These are phyloP conservation scores for Petunia hybrid DNA, from an alignment of 305 asterid species.

Conservation along the genomic window DNA sequence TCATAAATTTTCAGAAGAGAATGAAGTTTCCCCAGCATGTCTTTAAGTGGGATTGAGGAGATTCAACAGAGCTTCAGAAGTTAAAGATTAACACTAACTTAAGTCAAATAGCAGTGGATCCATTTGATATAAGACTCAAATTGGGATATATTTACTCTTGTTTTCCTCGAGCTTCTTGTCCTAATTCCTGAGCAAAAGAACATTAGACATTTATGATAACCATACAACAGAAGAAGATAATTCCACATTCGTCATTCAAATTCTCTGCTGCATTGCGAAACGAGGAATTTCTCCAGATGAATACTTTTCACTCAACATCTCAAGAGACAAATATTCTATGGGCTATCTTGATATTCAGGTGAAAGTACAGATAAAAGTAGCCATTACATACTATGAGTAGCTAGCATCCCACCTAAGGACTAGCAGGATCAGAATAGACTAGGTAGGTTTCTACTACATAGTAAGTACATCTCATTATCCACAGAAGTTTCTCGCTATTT, in stretches of 20 bases:
- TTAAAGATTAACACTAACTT: not conserved
- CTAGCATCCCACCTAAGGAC: not conserved
- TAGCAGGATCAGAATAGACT: not conserved
- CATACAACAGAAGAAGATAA: not conserved
- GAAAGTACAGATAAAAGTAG: not conserved
- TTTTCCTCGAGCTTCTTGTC: too few relatives aligned
- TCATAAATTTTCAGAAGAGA: too few relatives aligned
- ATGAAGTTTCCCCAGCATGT: too few relatives aligned
- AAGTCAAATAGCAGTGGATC: not conserved
- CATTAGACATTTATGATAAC: too few relatives aligned
- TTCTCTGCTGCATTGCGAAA: not conserved
- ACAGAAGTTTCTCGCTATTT: not conserved
- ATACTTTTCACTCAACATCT: not conserved
- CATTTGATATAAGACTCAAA: too few relatives aligned
- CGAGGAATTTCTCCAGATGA: not conserved
- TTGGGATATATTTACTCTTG: too few relatives aligned
- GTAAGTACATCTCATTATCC: not conserved
- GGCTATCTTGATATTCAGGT: not conserved
- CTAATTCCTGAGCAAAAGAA: too few relatives aligned
- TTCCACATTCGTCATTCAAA: not conserved
- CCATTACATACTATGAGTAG: not conserved
- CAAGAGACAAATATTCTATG: not conserved
- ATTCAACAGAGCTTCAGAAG: not conserved
- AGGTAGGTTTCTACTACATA: not conserved
- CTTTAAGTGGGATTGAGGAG: too few relatives aligned